Evolutionary conservation across 768 basidiomycete species (phyloP), one percentile per base, ranked within the genome.

Genomic region (Favolaschia claudopus): DNA sequence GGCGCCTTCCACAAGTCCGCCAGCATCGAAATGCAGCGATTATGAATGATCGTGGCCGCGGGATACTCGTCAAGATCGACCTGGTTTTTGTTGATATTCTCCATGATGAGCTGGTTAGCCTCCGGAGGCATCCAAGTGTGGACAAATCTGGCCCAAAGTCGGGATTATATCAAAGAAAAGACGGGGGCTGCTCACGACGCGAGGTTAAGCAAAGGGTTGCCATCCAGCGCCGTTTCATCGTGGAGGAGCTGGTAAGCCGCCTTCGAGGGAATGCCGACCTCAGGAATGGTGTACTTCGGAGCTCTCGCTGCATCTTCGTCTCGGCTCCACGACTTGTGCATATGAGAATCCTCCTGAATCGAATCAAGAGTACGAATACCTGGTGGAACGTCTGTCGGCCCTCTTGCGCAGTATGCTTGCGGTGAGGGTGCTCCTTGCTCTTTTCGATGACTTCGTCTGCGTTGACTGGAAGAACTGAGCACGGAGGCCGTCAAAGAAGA

Each of bases 31-130:
- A 84, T 71, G 64, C 81, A 82, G 28, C 84, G 79, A 36, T 81
- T 79, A 66, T 86, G 83, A 58, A 87, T 81, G 37, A 78, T 73
- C 14, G 77, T 75, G 8, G 83, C 77, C 0, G 83, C 82, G 4
- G 87, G 86, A 67, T 89, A 89, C 68, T 89, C 87, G 66, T 88
- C 87, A n/a, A 81, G 74, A 72, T 88, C 87, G 29, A 87, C 85
- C 19, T 85, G 77, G 66, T 89, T 89, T 60, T 87, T 87, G 72
- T 79, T 82, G 57, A 87, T 72, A 66, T 88, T 87, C 71, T 89
- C 87, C 68, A 82, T 74, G 70, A 87, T 83, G 49, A 89, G 76
- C 60, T 83, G 81, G 55, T 81, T 71, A 2, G 79, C 84, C 31
- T 82, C 77, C 31, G 79, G 78, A 13, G 82, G 80, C 83, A 85